These are phyloP conservation scores for Fusarium pilosicola DNA, from an alignment of 2,329 filamentous ascomycete genomes.

Conservation along the genomic window DNA sequence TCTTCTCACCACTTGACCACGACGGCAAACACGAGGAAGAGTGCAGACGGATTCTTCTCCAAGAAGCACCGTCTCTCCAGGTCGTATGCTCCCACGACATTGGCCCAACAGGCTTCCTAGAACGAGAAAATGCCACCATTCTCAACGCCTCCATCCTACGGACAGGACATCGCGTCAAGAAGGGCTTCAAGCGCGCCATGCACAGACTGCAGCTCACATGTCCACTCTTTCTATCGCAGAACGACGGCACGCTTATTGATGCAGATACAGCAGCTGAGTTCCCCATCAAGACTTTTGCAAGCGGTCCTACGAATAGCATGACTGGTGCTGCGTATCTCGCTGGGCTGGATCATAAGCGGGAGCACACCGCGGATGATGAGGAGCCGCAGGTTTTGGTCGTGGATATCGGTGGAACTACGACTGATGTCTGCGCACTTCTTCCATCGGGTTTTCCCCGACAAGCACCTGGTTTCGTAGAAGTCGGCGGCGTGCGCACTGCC, in stretches of 20 bases:
- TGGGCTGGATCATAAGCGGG: conserved; percentile 51
- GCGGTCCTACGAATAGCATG: conserved; percentile 64
- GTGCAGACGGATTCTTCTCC: conserved; percentile 51
- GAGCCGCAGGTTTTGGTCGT: conserved; percentile 58
- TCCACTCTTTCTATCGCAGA: conserved; percentile 61
- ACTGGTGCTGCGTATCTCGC: conserved; percentile 64
- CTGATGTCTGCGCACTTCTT: conserved; percentile 67
- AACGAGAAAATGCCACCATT: conserved; percentile 64
- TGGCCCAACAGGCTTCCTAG: conserved; percentile 55
- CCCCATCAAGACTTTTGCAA: conserved; percentile 64
- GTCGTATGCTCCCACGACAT: conserved; percentile 57
- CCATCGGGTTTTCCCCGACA: conserved; percentile 69
- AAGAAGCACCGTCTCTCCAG: conserved; percentile 48
- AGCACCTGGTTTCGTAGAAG: conserved; percentile 66
- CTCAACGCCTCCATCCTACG: conserved; percentile 63
- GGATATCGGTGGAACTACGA: conserved; percentile 70
- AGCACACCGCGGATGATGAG: conserved; percentile 1
- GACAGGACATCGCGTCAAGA: conserved; percentile 58
- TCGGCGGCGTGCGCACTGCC: conserved; percentile 68
- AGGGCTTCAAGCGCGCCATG: conserved; percentile 59
- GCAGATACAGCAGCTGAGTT: conserved; percentile 58
- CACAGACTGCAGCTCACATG: conserved; percentile 53
- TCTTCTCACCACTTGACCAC: conserved; percentile 59
- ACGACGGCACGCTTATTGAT: conserved; percentile 63
- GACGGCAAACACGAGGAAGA: conserved; percentile 53